These are phyloP conservation scores for Tricholoma terreum DNA, from an alignment of 768 basidiomycete species.

Conservation along the genomic window DNA sequence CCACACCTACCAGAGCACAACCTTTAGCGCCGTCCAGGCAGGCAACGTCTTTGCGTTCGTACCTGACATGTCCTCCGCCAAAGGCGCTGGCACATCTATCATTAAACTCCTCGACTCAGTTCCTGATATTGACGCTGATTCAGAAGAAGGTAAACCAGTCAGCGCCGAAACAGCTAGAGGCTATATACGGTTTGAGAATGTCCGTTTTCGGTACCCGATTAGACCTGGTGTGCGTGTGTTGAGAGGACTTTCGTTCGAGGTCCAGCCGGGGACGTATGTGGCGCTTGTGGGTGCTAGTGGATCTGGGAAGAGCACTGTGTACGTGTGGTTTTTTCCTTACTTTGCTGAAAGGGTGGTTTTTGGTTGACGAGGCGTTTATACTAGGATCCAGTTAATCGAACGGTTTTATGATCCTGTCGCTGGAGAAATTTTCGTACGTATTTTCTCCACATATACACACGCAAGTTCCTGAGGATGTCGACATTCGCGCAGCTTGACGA, in stretches of 20 bases:
- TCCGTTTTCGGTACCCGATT: slow-evolving; percentile 89
- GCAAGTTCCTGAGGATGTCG: no score
- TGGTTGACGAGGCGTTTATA: background rate
- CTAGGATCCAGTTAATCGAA: slow-evolving; percentile 75
- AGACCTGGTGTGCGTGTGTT: slow-evolving; percentile 81
- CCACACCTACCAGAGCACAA: slow-evolving; percentile 47
- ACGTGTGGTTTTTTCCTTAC: slow-evolving; percentile 22
- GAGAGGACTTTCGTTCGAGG: slow-evolving; percentile 65
- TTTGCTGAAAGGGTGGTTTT: no score
- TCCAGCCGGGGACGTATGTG: slow-evolving; percentile 76
- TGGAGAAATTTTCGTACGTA: slow-evolving; percentile 55
- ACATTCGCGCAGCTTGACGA: slow-evolving; percentile 55
- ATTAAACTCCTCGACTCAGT: slow-evolving; percentile 69
- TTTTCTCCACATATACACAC: no score
- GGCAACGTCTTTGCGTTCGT: slow-evolving; percentile 83
- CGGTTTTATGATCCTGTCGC: slow-evolving; percentile 86
- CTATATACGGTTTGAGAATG: slow-evolving; percentile 70
- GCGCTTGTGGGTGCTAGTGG: slow-evolving; percentile 81
- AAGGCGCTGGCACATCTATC: slow-evolving; percentile 70
- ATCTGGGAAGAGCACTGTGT: slow-evolving; percentile 79
- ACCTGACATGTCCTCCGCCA: slow-evolving; percentile 84
- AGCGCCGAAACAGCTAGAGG: slow-evolving; percentile 47
- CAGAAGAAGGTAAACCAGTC: slow-evolving; percentile 54
- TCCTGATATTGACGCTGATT: slow-evolving; percentile 81
- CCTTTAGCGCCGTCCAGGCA: slow-evolving; percentile 82